phyloP scores from a whole-genome alignment of 2,329 filamentous ascomycete genomes.

The Ceratocystis destructans region DNA sequence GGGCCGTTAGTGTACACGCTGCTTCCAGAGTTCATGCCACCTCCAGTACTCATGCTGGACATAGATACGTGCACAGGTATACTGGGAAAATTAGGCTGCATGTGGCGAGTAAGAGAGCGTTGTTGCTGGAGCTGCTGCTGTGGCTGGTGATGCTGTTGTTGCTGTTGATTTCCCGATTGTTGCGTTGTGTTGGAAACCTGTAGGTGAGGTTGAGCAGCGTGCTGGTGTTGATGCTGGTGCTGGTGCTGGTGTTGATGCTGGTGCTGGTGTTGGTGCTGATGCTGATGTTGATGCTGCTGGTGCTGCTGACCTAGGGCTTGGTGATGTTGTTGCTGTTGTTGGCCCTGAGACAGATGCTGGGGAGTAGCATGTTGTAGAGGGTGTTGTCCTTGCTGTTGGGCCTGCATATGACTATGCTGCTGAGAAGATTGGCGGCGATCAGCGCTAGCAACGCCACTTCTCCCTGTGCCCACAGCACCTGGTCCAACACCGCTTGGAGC shows the following conservation, averaged over 20 bases:
- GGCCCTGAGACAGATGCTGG: constrained; percentile 11
- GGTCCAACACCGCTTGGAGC: constrained; percentile 53
- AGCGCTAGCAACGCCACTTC: constrained; percentile 32
- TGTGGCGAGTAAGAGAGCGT: not conserved
- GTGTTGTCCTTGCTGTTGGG: constrained; percentile 23
- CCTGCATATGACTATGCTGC: constrained; percentile 29
- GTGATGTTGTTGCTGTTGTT: constrained; percentile 6
- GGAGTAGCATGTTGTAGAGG: constrained; percentile 22
- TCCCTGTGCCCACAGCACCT: constrained; percentile 47
- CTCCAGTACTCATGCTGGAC: not conserved
- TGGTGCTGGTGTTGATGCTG: not conserved
- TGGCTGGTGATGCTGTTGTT: constrained; percentile 18
- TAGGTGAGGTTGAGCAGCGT: not conserved
- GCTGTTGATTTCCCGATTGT: constrained; percentile 27
- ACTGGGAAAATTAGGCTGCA: not conserved
- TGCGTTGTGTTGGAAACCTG: constrained; percentile 17
- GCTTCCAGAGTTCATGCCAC: not conserved
- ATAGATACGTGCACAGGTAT: constrained; percentile 3
- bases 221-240: constrained; percentile 3
- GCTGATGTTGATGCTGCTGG: constrained; percentile 21
- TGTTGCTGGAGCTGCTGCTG: constrained; percentile 19
- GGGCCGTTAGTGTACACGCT: not conserved
- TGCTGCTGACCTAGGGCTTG: not conserved
- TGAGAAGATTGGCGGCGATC: constrained; percentile 36
- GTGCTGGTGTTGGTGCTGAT: not conserved